phyloP scores from a whole-genome alignment of 1,139 yeast species.

The Saccharomycopsis hybrid region DNA sequence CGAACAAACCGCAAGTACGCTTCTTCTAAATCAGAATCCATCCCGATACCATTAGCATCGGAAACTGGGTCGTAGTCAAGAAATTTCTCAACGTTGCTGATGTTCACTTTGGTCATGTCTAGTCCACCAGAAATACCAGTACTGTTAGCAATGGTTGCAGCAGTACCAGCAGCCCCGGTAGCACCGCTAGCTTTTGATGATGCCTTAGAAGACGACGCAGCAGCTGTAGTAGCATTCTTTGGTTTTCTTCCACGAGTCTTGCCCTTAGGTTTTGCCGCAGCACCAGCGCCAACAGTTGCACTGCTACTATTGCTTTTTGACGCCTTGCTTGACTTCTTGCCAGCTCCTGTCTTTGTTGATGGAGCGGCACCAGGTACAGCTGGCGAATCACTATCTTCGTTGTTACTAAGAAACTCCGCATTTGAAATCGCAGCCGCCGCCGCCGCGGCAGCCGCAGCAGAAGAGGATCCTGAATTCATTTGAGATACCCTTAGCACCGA shows the following conservation, averaged over 20 bases:
- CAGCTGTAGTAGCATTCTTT: not conserved
- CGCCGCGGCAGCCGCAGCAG: too few relatives aligned
- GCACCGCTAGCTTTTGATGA: not conserved
- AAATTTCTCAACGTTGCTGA: not conserved
- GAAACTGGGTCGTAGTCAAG: slow-evolving; percentile 12
- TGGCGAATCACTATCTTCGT: not conserved
- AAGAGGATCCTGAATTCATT: too few relatives aligned
- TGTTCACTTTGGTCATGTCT: too few relatives aligned
- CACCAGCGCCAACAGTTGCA: not conserved
- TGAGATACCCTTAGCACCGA: too few relatives aligned
- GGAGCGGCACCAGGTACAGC: not conserved
- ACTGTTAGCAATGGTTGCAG: not conserved
- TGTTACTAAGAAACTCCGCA: not conserved
- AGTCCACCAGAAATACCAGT: not conserved
- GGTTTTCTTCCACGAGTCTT: not conserved
- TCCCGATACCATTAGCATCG: not conserved
- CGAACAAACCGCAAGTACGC: too few relatives aligned
- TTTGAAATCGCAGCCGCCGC: not conserved
- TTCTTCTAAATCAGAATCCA: not conserved
- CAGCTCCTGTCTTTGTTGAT: not conserved
- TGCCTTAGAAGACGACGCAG: not conserved
- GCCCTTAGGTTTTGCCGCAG: not conserved
- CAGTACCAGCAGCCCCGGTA: too few relatives aligned
- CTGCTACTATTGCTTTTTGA: too few relatives aligned
- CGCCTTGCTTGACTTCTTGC: not conserved